Evolutionary conservation across 371 early-diverging fungal genomes (phyloP), one percentile per base, ranked within the genome.

Genomic region (Mucor indicus): DNA sequence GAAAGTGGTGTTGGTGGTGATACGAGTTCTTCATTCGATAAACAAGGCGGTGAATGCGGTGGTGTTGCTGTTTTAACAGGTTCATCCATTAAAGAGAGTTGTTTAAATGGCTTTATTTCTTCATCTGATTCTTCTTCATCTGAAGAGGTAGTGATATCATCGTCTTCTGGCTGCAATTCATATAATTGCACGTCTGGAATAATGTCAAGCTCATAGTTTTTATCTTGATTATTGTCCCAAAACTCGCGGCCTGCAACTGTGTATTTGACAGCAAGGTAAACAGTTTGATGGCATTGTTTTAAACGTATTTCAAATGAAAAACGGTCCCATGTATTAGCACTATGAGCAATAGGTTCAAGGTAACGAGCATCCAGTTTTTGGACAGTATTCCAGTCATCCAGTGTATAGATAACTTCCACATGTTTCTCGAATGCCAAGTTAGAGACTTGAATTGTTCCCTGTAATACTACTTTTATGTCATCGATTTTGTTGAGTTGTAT

Each of bases 161-260:
- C 48, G 7, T 27, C 12, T 4, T 39, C 16, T 21, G 6, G 30
- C 30, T 29, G 30, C 30, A 8, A 12, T 33, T 4, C 6, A 25
- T 39, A 24, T 8, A 59, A 24, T 48, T 38, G 22, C 8, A 33
- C 29, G 9, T 60, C 37, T 8, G 55, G 35, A 22, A 53, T 12
- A 12, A 62, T 44, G 25, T 56, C 41, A n/a, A 56, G 6, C 32
- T 44, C 32, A 64, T 88, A 89, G 59, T 90, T 85, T 22, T 64
- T 56, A 6, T 83, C 80, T n/a, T 60, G 50, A 66, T 91, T 89
- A 63, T 87, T 91, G 65, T 92, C 93, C 93, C 93, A 92, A 57
- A 75, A 77, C 56, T 83, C 84, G 19, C 68, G 66, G 36, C 79
- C 83, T 37, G 64, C 61, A 24, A 87, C 88, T 1, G 52, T 55